These are phyloP conservation scores for Saturnispora sanitii DNA, from an alignment of 805 yeast species.

Conservation along the genomic window DNA sequence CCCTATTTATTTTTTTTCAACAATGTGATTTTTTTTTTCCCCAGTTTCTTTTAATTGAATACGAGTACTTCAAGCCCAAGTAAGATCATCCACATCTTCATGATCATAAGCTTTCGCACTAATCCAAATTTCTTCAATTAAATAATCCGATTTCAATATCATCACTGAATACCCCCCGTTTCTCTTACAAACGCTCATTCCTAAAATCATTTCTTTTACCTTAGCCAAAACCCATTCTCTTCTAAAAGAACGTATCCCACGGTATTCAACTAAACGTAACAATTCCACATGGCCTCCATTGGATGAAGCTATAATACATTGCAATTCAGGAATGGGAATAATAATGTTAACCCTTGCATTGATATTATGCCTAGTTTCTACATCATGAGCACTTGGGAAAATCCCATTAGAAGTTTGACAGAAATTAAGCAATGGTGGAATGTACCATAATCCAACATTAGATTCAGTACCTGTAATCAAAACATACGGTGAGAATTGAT, in stretches of 20 bases:
- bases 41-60: too few relatives aligned
- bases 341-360: conserved; percentile 21
- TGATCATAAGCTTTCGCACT: neutral
- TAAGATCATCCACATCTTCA: neutral
- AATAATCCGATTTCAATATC: neutral
- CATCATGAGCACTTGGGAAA: conserved; percentile 1
- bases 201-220: conserved; percentile 2
- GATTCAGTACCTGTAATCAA: neutral
- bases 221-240: conserved; percentile 35
- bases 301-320: conserved; percentile 33
- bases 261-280: conserved; percentile 32
- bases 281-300: conserved; percentile 36
- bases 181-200: neutral
- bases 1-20: too few relatives aligned
- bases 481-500: neutral
- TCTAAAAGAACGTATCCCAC: conserved; percentile 34
- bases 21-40: neutral
- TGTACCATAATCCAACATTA: conserved; percentile 3
- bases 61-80: neutral
- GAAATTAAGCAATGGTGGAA: neutral
- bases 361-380: conserved; percentile 16
- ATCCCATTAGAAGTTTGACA: neutral
- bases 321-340: conserved; percentile 30
- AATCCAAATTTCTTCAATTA: conserved; percentile 1
- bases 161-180: conserved; percentile 1